These are phyloP conservation scores for Phytopythium aichiense DNA, from an alignment of 352 stramenopile genomes.

Conservation along the genomic window DNA sequence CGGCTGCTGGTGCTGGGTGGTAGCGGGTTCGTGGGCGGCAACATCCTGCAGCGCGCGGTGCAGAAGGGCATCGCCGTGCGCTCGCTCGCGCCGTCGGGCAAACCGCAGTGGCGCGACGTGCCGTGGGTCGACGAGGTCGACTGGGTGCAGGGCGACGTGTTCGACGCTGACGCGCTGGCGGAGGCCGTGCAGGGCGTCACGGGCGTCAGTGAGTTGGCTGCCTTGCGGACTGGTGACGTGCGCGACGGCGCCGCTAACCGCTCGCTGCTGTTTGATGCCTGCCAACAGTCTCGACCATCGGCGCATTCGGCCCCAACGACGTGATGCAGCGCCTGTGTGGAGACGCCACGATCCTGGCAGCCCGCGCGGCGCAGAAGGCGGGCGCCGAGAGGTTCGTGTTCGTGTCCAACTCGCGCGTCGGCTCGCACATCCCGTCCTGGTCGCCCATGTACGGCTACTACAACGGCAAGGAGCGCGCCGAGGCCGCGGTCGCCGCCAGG, in stretches of 20 bases:
- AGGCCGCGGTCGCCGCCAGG: constrained; percentile 64
- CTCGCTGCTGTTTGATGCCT: constrained; percentile 4
- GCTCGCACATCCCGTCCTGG: constrained; percentile 64
- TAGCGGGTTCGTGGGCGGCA: constrained; percentile 89
- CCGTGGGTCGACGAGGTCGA: constrained; percentile 85
- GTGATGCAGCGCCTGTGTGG: constrained; percentile 89
- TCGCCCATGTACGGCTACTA: constrained; percentile 87
- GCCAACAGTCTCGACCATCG: constrained; percentile 76
- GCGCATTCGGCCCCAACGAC: constrained; percentile 84
- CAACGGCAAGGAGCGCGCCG: constrained; percentile 85
- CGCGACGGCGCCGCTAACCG: not conserved
- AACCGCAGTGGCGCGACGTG: constrained; percentile 74
- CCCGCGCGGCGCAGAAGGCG: constrained; percentile 65
- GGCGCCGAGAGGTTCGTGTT: constrained; percentile 85
- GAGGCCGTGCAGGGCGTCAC: constrained; percentile 72
- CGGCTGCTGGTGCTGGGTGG: constrained; percentile 82
- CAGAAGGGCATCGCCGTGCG: constrained; percentile 86
- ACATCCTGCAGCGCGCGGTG: constrained; percentile 84
- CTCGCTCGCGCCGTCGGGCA: constrained; percentile 81
- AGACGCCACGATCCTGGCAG: constrained; percentile 81
- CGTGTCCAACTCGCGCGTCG: constrained; percentile 90
- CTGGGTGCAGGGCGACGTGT: constrained; percentile 83
- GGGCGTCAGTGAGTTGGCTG: constrained; percentile 69
- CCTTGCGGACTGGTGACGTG: not conserved
- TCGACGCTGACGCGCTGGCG: constrained; percentile 58